Base-by-base conservation (phyloP, 345 rosid genomes). In the Populus pruinosa region DNA sequence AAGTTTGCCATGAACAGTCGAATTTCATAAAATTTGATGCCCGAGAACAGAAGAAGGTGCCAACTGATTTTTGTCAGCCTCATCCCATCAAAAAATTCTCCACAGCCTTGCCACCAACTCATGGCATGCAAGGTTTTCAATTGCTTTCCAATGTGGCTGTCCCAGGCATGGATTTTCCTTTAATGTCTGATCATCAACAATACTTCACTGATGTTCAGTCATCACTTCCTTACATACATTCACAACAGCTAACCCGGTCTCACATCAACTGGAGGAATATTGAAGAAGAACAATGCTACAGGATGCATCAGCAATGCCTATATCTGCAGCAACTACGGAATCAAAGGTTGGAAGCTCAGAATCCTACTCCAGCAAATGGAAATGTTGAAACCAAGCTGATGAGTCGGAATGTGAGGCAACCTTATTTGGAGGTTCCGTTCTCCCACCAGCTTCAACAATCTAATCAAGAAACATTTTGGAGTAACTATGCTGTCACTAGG, bases 391-490 rank as follows among this genome's bases (percentile, higher is more conserved):
- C 84, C 39, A 85, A 83, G 81, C 47, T 81, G 38, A 70, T 71
- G 69, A 67, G 72, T 68, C 77, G 66, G 67, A 80, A 75, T 69
- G 71, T 76, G 66, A 85, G 88, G 82, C 90, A 86, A 77, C 87
- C 88, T 23, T 85, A 80, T 77, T 82, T 83, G 62, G 87, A 87
- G 79, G 49, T 81, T 72, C 89, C 87, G 53, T 49, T 75, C 16
- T 76, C 87, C 79, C 86, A 79, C 67, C 86, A 69, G 73, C 75
- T 83, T 72, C 88, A 84, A 69, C 88, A 83, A 65, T 77, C 82
- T n/a, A 86, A 79, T 83, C 89, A 85, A 85, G 90, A 82, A 80
- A 62, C 78, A 70, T 85, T 79, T 73, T 86, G 87, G 82, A 84
- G 78, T 50, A 80, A 80, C 47, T 76, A 77, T 79, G 86, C 84